Conservation (phyloP, 768 basidiomycete species). For the Collybiopsis confluens region DNA sequence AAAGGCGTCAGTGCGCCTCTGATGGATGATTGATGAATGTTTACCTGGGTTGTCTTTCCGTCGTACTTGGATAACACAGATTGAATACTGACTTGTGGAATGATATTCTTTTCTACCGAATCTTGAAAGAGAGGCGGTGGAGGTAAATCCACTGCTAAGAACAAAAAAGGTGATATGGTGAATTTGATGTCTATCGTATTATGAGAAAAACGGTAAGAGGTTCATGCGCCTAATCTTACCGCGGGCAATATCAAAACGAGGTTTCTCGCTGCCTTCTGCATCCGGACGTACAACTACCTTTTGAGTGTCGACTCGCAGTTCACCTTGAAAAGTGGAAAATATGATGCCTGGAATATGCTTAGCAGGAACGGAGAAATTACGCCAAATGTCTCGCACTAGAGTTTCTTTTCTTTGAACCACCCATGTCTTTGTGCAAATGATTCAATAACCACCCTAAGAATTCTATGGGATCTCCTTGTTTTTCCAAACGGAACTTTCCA, state of each 20-base stretch:
- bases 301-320: conserved; percentile 89
- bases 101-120: conserved; percentile 94
- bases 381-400: conserved; percentile 61
- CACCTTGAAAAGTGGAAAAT: conserved; percentile 92
- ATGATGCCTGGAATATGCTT: conserved; percentile 62
- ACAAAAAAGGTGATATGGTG: conserved; percentile 85
- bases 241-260: conserved; percentile 91
- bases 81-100: conserved; percentile 93
- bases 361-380: conserved; percentile 16
- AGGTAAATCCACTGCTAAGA: conserved; percentile 93
- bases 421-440: conserved; percentile 86
- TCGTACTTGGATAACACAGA: conserved; percentile 92
- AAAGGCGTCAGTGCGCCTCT: background rate
- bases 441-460: conserved; percentile 96
- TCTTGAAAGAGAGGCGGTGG: conserved; percentile 98
- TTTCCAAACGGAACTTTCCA: conserved; percentile 89
- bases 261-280: conserved; percentile 70
- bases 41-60: conserved; percentile 82
- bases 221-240: conserved; percentile 46
- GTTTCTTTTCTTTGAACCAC: conserved; percentile 88
- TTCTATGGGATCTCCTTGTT: conserved; percentile 95
- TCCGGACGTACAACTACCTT: conserved; percentile 85
- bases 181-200: conserved; percentile 72
- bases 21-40: conserved; percentile 12
- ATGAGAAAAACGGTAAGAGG: conserved; percentile 1